Percentiles rank a stretch among this genome's conserved stretches.
phyloP scores from a whole-genome alignment of 169 alveolate genomes.

The Babesia ovis region DNA sequence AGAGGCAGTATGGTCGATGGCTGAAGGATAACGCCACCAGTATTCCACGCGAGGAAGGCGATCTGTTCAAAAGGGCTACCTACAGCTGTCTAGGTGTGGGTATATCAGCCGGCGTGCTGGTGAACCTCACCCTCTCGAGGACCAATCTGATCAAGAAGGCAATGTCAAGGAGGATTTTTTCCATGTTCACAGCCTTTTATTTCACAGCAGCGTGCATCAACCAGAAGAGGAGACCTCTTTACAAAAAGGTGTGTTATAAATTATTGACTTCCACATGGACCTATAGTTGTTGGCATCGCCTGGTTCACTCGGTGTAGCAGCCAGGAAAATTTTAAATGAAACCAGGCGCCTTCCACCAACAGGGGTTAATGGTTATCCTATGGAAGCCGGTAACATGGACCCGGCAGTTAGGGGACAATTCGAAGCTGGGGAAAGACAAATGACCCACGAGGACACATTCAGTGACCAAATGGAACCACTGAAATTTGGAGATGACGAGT shows the following conservation, averaged over 20 bases:
- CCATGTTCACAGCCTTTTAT: slow-evolving; percentile 35
- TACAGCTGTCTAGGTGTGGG: slow-evolving; percentile 27
- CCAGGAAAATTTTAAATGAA: slow-evolving; percentile 22
- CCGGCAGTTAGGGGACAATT: not conserved
- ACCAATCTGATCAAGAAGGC: not conserved
- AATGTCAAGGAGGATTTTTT: slow-evolving; percentile 12
- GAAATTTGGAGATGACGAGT: not conserved
- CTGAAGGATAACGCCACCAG: slow-evolving; percentile 40
- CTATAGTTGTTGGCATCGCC: slow-evolving; percentile 30
- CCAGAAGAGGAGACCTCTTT: slow-evolving; percentile 21
- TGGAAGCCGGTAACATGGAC: not conserved
- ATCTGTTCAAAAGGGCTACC: slow-evolving; percentile 32
- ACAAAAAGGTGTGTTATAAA: slow-evolving; percentile 12
- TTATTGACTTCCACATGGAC: not conserved
- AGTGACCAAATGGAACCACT: not conserved
- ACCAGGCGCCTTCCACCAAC: not conserved
- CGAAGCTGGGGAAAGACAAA: not conserved
- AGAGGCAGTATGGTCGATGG: slow-evolving; percentile 48
- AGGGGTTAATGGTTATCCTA: not conserved
- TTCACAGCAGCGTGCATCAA: slow-evolving; percentile 30
- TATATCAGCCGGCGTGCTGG: slow-evolving; percentile 8
- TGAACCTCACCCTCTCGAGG: not conserved
- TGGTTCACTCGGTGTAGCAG: slow-evolving; percentile 42
- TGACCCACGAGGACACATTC: not conserved
- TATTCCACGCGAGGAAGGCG: slow-evolving; percentile 40